Conservation (phyloP, 1,139 yeast species). For the Geotrichum carabidarum region DNA sequence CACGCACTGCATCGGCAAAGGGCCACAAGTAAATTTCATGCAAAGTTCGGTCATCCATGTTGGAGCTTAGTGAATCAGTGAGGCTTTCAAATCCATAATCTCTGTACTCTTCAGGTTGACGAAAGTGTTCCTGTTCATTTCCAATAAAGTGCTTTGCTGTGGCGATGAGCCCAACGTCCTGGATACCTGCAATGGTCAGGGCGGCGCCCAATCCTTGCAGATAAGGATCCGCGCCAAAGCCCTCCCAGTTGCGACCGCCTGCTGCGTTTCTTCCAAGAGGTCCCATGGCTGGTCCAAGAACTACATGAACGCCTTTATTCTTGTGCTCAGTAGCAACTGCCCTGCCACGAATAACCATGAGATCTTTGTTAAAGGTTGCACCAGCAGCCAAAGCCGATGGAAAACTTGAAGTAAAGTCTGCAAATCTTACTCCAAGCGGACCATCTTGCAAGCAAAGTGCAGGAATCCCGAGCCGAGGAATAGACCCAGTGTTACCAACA, state of each 20-base stretch:
- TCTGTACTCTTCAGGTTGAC: slow-evolving; percentile 55
- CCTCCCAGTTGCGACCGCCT: slow-evolving; percentile 65
- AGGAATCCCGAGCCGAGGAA: slow-evolving; percentile 53
- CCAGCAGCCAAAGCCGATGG: slow-evolving; percentile 60
- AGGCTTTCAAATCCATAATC: slow-evolving; percentile 40
- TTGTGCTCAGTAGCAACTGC: slow-evolving; percentile 56
- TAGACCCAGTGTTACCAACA: slow-evolving; percentile 58
- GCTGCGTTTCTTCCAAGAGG: slow-evolving; percentile 61
- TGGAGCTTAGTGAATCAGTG: slow-evolving; percentile 34
- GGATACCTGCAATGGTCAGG: slow-evolving; percentile 52
- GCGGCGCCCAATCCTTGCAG: slow-evolving; percentile 55
- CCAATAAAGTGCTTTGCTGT: slow-evolving; percentile 53
- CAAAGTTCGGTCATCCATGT: slow-evolving; percentile 58
- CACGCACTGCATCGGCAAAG: slow-evolving; percentile 56
- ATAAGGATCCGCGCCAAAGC: slow-evolving; percentile 61
- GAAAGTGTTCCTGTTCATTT: slow-evolving; percentile 60
- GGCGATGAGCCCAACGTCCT: slow-evolving; percentile 55
- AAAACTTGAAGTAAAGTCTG: slow-evolving; percentile 54
- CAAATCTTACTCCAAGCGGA: slow-evolving; percentile 56
- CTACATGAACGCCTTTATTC: slow-evolving; percentile 55
- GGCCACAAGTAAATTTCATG: slow-evolving; percentile 65
- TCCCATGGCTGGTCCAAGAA: slow-evolving; percentile 58
- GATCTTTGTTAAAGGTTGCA: slow-evolving; percentile 52
- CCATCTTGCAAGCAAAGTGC: slow-evolving; percentile 63
- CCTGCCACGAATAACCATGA: slow-evolving; percentile 50